A percentile compares a stretch with the other conserved stretches of the same genome.
Evolutionary conservation across 2,329 filamentous ascomycete genomes (phyloP).

Genomic region (Raffaelea arxii): DNA sequence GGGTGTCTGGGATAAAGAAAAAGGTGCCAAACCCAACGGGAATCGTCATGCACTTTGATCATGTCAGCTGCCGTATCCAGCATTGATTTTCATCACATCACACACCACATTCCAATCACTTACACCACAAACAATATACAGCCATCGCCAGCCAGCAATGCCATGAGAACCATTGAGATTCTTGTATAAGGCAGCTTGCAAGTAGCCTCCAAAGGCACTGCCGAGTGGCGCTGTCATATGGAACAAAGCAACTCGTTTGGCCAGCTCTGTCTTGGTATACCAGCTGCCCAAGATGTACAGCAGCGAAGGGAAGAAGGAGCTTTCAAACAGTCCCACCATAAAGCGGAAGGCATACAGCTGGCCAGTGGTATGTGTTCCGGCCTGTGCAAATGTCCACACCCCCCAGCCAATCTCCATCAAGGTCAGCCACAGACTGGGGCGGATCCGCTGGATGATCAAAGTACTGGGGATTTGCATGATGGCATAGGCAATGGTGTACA

Average conservation of each 20-base stretch:
- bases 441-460: constrained; percentile 50
- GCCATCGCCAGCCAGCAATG: constrained; percentile 22
- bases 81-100: no score
- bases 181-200: constrained; percentile 20
- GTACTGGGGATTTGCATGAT: constrained; percentile 45
- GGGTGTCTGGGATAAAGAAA: constrained; percentile 19
- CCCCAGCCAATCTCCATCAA: constrained; percentile 24
- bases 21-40: constrained; percentile 17
- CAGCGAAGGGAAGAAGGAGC: constrained; percentile 18
- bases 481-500: constrained; percentile 17
- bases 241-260: constrained; percentile 53
- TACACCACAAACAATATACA: constrained; percentile 18
- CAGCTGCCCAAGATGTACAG: constrained; percentile 31
- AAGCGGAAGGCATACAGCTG: constrained; percentile 23
- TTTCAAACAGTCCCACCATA: constrained; percentile 22
- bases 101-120: not conserved
- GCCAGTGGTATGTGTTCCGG: constrained; percentile 12
- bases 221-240: constrained; percentile 44
- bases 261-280: constrained; percentile 51
- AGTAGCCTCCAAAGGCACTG: constrained; percentile 17
- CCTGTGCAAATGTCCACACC: constrained; percentile 19
- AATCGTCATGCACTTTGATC: constrained; percentile 21
- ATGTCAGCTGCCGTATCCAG: no score
- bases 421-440: constrained; percentile 50
- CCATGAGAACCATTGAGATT: constrained; percentile 19